Conservation (phyloP, 805 yeast genomes). For the Ogataea pini region DNA sequence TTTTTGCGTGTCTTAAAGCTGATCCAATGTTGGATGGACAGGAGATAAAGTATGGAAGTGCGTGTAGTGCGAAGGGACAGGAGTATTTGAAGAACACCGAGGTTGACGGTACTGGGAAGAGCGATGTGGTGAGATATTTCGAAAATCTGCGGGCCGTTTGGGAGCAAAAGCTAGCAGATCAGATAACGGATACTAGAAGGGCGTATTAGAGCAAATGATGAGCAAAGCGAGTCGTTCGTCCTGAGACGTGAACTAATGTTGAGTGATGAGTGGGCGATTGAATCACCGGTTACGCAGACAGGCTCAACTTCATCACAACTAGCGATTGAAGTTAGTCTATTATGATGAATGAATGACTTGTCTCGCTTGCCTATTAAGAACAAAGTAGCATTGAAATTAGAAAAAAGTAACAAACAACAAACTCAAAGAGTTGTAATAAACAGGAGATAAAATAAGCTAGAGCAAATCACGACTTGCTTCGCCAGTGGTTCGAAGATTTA, state of each 20-base stretch:
- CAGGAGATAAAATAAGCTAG: background rate
- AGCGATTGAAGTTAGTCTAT: no score
- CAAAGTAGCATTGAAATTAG: background rate
- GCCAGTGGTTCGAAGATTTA: background rate
- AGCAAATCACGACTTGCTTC: constrained; percentile 5
- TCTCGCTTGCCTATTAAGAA: background rate
- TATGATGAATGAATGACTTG: no score
- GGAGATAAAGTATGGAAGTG: constrained; percentile 70
- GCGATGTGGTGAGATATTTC: constrained; percentile 66
- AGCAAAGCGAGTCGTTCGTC: background rate
- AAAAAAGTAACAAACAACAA: background rate
- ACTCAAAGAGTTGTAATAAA: background rate
- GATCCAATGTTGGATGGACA: constrained; percentile 45
- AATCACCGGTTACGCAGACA: no score
- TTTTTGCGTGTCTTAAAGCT: constrained; percentile 60
- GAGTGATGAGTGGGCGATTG: background rate
- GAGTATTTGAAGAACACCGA: constrained; percentile 60
- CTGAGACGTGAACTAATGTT: no score
- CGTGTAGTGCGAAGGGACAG: constrained; percentile 60
- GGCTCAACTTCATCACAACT: no score
- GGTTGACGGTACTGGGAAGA: constrained; percentile 63
- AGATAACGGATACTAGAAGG: constrained; percentile 46
- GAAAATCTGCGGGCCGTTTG: constrained; percentile 60
- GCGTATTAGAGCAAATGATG: constrained; percentile 12
- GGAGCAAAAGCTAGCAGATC: constrained; percentile 74